A percentile compares a stretch with the other conserved stretches of the same genome.
Evolutionary conservation across 108 stramenopile genomes (phyloP).

Genomic region (Fragilaria radians): DNA sequence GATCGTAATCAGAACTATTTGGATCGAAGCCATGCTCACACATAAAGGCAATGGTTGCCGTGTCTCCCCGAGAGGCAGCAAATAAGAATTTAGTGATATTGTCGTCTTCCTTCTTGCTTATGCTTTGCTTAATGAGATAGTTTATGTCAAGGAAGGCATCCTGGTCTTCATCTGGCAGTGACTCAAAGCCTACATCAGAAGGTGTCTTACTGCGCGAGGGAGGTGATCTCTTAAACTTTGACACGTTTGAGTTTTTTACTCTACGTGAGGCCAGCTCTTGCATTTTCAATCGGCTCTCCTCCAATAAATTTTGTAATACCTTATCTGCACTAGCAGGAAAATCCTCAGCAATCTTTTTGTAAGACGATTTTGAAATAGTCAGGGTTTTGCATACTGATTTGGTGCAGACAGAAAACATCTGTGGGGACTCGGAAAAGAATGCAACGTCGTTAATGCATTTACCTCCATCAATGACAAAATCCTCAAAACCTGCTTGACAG

Average conservation of each 20-base stretch:
- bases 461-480: conserved; percentile 5
- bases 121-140: conserved; percentile 61
- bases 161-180: neutral
- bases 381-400: conserved; percentile 52
- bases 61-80: conserved; percentile 60
- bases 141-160: conserved; percentile 2
- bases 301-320: conserved; percentile 38
- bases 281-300: too few species aligned
- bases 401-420: conserved; percentile 27
- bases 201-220: conserved; percentile 25
- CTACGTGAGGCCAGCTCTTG: conserved; percentile 25
- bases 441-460: conserved; percentile 43
- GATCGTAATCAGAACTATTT: conserved; percentile 58
- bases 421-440: conserved; percentile 47
- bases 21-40: conserved; percentile 65
- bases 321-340: conserved; percentile 39
- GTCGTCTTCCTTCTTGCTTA: conserved; percentile 48
- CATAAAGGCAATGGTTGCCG: conserved; percentile 51
- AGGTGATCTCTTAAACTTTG: conserved; percentile 17
- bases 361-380: conserved; percentile 29
- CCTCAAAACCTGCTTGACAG: neutral
- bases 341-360: conserved; percentile 37
- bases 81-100: conserved; percentile 56
- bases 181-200: neutral
- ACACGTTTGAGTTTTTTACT: conserved; percentile 4